Percentiles rank a stretch among this genome's conserved stretches.
Conservation (phyloP, 352 stramenopile species). For the Phytophthora hibernalis region DNA sequence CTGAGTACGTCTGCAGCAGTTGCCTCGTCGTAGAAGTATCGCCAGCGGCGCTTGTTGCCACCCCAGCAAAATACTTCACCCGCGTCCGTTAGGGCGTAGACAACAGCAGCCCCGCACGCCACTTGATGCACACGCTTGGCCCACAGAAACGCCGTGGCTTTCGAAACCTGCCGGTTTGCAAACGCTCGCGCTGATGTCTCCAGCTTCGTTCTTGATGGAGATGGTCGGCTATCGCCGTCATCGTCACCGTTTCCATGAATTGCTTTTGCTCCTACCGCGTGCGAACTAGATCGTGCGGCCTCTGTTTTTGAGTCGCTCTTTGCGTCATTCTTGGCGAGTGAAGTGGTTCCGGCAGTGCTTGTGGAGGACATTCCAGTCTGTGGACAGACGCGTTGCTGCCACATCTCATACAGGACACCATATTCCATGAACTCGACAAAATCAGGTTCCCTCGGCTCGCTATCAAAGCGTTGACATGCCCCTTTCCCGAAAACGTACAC, state of each 20-base stretch:
- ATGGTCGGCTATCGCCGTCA: constrained; percentile 5
- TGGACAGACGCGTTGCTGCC: constrained; percentile 62
- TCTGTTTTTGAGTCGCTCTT: constrained; percentile 3
- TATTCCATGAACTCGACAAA: constrained; percentile 85
- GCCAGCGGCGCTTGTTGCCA: constrained; percentile 70
- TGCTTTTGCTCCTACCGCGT: neutral
- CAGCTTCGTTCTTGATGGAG: constrained; percentile 46
- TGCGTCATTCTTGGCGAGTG: neutral
- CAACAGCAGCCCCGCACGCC: constrained; percentile 52
- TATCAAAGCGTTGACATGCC: constrained; percentile 68
- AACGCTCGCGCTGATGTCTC: constrained; percentile 60
- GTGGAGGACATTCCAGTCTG: neutral
- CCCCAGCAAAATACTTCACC: constrained; percentile 85
- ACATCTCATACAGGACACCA: constrained; percentile 57
- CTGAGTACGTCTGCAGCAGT: constrained; percentile 16
- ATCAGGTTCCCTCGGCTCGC: constrained; percentile 57
- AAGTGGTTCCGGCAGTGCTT: neutral
- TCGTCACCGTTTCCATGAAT: neutral
- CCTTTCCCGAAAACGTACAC: constrained; percentile 85
- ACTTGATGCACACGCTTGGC: constrained; percentile 69
- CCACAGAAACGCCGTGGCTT: constrained; percentile 78
- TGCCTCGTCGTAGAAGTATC: constrained; percentile 72
- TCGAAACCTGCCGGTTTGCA: constrained; percentile 55
- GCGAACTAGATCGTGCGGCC: neutral
- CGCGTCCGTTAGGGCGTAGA: constrained; percentile 72